Conservation (phyloP, 2,329 filamentous ascomycete species). For the Fusarium graminum region DNA sequence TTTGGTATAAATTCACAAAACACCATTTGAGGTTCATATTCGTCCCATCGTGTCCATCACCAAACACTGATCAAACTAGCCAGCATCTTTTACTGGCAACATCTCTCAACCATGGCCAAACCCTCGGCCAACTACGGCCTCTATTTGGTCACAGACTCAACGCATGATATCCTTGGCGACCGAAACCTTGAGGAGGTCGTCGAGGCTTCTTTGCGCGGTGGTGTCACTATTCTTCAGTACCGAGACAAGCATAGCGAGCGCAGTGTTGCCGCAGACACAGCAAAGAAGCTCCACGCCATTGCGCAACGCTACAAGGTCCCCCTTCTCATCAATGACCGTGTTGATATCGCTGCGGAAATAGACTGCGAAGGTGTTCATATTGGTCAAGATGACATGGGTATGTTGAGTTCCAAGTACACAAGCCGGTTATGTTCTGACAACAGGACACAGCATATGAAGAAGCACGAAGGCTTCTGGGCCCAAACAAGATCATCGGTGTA, state of each 20-base stretch:
- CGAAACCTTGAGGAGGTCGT: constrained; percentile 80
- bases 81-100: neutral
- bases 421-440: constrained; percentile 13
- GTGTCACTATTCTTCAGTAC: constrained; percentile 89
- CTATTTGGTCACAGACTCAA: constrained; percentile 94
- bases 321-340: constrained; percentile 90
- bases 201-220: constrained; percentile 79
- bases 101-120: constrained; percentile 28
- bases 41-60: constrained; percentile 2
- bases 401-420: constrained; percentile 42
- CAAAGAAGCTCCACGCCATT: constrained; percentile 76
- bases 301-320: constrained; percentile 78
- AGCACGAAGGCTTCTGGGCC: constrained; percentile 80
- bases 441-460: constrained; percentile 46
- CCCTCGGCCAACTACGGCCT: constrained; percentile 77
- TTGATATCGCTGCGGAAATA: constrained; percentile 88
- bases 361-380: constrained; percentile 94
- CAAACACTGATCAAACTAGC: constrained; percentile 15
- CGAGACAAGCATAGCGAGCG: constrained; percentile 89
- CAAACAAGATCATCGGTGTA: constrained; percentile 86
- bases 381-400: constrained; percentile 92
- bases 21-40: neutral
- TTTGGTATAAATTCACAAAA: neutral
- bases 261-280: constrained; percentile 76
- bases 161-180: constrained; percentile 81